Evolutionary conservation across 805 yeast genomes (phyloP).

Genomic region (Scheffersomyces coipomensis): DNA sequence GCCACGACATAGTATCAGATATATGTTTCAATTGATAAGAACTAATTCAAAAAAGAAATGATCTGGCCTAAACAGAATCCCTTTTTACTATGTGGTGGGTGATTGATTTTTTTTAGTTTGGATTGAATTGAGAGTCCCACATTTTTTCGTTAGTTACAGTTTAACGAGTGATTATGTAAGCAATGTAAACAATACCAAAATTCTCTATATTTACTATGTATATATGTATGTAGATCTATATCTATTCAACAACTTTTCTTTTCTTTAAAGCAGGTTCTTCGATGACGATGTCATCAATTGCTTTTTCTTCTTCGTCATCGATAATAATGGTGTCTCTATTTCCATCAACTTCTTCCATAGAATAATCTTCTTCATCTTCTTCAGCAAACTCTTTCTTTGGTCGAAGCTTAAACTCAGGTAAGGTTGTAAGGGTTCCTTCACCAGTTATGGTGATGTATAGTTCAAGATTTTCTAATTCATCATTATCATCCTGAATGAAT

Average conservation of each 20-base stretch:
- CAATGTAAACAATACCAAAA: too few species aligned
- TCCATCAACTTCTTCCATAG: too few species aligned
- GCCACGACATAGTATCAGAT: slow-evolving; percentile 28
- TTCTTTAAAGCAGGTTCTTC: slow-evolving; percentile 9
- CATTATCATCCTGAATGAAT: slow-evolving; percentile 79
- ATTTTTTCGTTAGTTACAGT: too few species aligned
- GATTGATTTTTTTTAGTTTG: too few species aligned
- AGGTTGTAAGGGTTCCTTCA: slow-evolving; percentile 2
- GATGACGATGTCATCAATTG: slow-evolving; percentile 4
- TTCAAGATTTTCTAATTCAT: slow-evolving; percentile 59
- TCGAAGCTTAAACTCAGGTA: slow-evolving; percentile 13
- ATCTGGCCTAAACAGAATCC: too few species aligned
- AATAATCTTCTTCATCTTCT: slow-evolving; percentile 10
- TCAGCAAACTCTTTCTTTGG: slow-evolving; percentile 9
- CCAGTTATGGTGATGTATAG: slow-evolving; percentile 43
- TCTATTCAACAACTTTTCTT: slow-evolving; percentile 1
- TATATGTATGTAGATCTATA: too few species aligned
- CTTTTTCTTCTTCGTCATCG: slow-evolving; percentile 11
- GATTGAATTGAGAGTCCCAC: too few species aligned
- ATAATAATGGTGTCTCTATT: slow-evolving; percentile 7
- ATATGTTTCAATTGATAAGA: slow-evolving; percentile 1
- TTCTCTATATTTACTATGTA: too few species aligned
- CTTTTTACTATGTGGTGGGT: too few species aligned
- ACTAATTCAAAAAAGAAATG: neutral
- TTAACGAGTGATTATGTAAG: too few species aligned